Evolutionary conservation across 257 asterid species (phyloP), one percentile per base, ranked within the genome.

Genomic region (Asclepias syriaca): DNA sequence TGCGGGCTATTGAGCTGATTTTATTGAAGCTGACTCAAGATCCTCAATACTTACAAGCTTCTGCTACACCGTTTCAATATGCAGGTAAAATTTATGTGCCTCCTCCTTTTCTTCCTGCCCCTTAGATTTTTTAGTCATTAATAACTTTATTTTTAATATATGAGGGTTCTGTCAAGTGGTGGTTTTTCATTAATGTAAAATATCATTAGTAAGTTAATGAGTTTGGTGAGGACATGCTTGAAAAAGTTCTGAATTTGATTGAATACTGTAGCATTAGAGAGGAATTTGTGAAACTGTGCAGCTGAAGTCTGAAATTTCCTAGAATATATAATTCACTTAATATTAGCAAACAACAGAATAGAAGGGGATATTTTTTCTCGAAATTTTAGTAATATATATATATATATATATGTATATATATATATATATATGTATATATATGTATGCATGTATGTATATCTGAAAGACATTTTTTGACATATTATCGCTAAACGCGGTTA

Each of bases 1-100:
- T 70, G 75, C 66, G 71, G 65, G 80, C 75, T 54, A 53, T 76
- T 29, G 80, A 70, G 34, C 67, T 65, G 67, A 76, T 76, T 29
- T 24, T 76, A 10, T n/a, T 64, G 11, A 70, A 70, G 29, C 72
- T 76, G 69, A 65, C 72, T 10, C 71, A 76, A 7, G 80, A 76
- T 45, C 46, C 67, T 70, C 61, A n/a, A 13, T 76, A 76, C n/a
- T 18, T 51, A 15, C 75, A 63, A 67, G 70, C 75, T 48, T 54
- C 54, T 65, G 18, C 51, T 24, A 66, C 72, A 39, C 72, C 72
- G 9, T 71, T 50, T 53, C 58, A 54, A 27, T 70, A 69, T 58
- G 46, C 72, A 65, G 77, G 77, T 74, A 37, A 53, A 19, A 3
- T 8, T 46, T 49, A 19, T 48, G 3, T 32, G 21, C 1, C 14